These are phyloP conservation scores for Candolleomyces aberdarensis DNA, from an alignment of 768 basidiomycete species.

Conservation along the genomic window DNA sequence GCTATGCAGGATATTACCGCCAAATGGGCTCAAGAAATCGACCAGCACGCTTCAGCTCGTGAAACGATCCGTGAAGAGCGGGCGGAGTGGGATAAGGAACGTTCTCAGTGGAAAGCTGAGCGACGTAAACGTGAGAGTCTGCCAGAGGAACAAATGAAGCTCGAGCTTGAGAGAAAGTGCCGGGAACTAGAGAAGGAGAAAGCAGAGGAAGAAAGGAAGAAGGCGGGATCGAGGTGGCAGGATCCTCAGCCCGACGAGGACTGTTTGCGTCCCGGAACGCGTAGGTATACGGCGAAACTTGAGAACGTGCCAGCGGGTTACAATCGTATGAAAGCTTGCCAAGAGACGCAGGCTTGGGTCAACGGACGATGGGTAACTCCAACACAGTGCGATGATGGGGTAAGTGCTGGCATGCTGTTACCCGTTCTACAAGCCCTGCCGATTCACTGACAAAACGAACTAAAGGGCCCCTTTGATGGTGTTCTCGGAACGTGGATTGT, in stretches of 20 bases:
- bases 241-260: neutral
- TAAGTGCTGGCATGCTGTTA: neutral
- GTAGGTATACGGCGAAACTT: neutral
- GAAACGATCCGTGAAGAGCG: neutral
- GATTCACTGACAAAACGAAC: neutral
- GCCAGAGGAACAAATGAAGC: neutral
- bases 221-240: too few species aligned
- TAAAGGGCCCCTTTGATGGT: neutral
- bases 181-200: constrained; percentile 1
- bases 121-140: neutral
- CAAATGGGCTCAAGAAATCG: neutral
- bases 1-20: neutral
- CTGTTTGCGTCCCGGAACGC: neutral
- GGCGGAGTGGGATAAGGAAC: neutral
- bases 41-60: neutral
- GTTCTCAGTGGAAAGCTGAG: neutral
- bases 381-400: too few species aligned
- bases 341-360: neutral
- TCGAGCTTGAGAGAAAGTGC: neutral
- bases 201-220: neutral
- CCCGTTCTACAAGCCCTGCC: neutral
- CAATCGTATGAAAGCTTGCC: neutral
- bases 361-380: neutral
- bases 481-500: neutral
- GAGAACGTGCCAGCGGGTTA: neutral